Evolutionary conservation across 768 basidiomycete genomes (phyloP), one percentile per base, ranked within the genome.

Genomic region (Nidula microcarpa): DNA sequence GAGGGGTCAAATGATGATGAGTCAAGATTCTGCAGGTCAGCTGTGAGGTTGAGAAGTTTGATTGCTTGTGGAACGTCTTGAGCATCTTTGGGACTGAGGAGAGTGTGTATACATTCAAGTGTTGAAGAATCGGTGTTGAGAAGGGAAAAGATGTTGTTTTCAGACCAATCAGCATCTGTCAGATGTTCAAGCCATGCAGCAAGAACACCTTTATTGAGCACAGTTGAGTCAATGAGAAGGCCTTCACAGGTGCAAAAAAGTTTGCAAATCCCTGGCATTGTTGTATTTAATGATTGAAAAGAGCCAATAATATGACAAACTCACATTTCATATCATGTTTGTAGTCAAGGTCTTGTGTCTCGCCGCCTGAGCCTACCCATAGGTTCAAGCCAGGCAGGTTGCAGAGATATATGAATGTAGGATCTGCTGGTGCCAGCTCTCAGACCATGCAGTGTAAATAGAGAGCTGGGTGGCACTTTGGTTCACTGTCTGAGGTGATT

Each of bases 1-100:
- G 54, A 45, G 3, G 66, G 64, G 14, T 57, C 47, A 32, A 62
- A 49, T 6, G 55, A 36, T 2, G 52, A 30, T 0, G 10, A 8
- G 23, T 62, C 55, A 13, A 64, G 53, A 10, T 56, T 50, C 9
- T 52, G 51, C 11, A 69, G 14, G 10, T 61, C 57, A 32, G 57
- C 53, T 16, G 57, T 51, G 18, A 53, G 34, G 1, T 45, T 35
- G 7, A 71, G 57, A 4, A 71, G 62, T 36, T 67, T 56, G 14
- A 68, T 59, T 0, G 68, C 66, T 18, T 59, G 52, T 0, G 69
- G 68, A n/a, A 71, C 69, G 54, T 71, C 61, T 53, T 71, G 69
- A 10, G 58, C 51, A 53, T 66, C 65, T 32, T 62, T 61, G 0
- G 66, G 68, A 47, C 58, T 58, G 4, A 70, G 56, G n/a, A 71